Evolutionary conservation across 2,329 filamentous ascomycete species (phyloP), one percentile per base, ranked within the genome.

Genomic region (Herpotrichia juniperi): DNA sequence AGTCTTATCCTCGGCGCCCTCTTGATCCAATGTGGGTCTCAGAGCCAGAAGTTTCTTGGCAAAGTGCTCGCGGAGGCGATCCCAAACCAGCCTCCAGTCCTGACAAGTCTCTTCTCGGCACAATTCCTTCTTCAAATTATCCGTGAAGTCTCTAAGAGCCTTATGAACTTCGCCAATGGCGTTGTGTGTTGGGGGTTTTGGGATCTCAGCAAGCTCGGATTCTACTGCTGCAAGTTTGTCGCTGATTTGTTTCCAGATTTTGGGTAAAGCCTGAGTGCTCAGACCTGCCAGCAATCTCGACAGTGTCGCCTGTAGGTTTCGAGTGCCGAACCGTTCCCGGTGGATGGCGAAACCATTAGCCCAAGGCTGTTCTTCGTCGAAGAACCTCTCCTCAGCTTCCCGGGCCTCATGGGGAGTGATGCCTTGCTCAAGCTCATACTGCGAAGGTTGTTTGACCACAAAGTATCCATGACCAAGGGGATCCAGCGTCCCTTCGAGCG

Each of bases 391-490:
- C 58, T 87, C 85, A 8, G 78, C 71, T 0, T 57, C 14, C 0
- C 83, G 75, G 0, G 85, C 84, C 5, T 76, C 61, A 0, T 62
- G 48, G 49, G 86, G 79, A 1, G 75, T 74, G 0, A 82, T 65
- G 0, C 68, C 57, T 0, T 71, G 57, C 11, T 81, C 67, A 0
- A 83, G 73, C 0, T 87, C 74, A 0, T 79, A 74, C 44, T 84
- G 79, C 0, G 74, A 76, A 74, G 83, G 81, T 2, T 87, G 87
- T 1, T 88, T 84, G 0, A 87, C 89, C 0, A 93, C 90, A 8
- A 87, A 96, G 64, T 93, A 96, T 0, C 89, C 89, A n/a, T 90
- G 80, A 0, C 86, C 87, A 0, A 93, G 82, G 0, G 69, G 65
- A 53, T 90, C 90, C 1, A 83, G 81, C 1, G 83, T 67, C 0